Evolutionary conservation across 2,329 filamentous ascomycete genomes (phyloP).

Genomic region (Penicillium rolfsii): DNA sequence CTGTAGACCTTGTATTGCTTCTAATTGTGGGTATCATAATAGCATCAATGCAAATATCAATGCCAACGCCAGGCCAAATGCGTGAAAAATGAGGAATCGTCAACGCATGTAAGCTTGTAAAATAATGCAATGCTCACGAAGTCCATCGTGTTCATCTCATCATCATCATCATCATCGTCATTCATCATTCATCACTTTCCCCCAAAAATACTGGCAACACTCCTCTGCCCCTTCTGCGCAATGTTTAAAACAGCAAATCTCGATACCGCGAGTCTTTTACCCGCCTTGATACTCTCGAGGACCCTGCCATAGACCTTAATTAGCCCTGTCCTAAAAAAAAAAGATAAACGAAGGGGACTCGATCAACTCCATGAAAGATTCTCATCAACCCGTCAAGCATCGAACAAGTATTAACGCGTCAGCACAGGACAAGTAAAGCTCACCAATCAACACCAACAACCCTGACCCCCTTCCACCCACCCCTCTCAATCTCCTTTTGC

Average conservation of each 20-base stretch:
- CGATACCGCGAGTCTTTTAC: conserved; percentile 73
- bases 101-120: background rate
- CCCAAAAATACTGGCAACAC: conserved; percentile 61
- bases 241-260: conserved; percentile 68
- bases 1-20: background rate
- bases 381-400: too few species aligned
- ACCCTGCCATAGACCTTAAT: conserved; percentile 59
- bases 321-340: background rate
- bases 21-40: background rate
- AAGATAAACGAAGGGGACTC: too few species aligned
- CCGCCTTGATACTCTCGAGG: conserved; percentile 78
- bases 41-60: background rate
- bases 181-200: background rate
- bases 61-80: conserved; percentile 6
- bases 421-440: conserved; percentile 28
- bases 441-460: conserved; percentile 83
- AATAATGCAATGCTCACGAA: background rate
- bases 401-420: too few species aligned
- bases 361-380: conserved; percentile 8
- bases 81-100: background rate
- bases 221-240: conserved; percentile 64
- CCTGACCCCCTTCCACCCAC: conserved; percentile 71
- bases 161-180: too few species aligned
- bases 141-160: background rate
- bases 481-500: conserved; percentile 73